These are phyloP conservation scores for Triticum urartu DNA, from an alignment of 176 grass and related monocot species.

Conservation along the genomic window DNA sequence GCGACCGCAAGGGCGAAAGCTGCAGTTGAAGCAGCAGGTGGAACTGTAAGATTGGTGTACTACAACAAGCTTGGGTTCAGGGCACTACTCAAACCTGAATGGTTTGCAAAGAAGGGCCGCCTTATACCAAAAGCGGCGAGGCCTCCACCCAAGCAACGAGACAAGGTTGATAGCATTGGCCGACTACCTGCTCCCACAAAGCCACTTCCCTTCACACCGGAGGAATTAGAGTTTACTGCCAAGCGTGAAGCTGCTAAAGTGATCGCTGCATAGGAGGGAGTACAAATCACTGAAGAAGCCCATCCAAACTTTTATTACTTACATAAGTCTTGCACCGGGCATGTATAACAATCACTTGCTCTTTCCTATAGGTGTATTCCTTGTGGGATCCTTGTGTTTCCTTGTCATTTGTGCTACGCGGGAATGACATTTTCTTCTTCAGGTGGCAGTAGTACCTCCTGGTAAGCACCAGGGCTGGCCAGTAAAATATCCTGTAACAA, in stretches of 20 bases:
- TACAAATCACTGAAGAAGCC: background rate
- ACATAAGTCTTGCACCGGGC: background rate
- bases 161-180: conserved; percentile 79
- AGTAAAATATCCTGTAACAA: background rate
- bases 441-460: background rate
- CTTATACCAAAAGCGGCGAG: conserved; percentile 73
- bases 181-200: conserved; percentile 79
- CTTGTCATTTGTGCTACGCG: background rate
- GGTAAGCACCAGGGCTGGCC: background rate
- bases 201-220: conserved; percentile 64
- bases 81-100: conserved; percentile 84
- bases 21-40: conserved; percentile 78
- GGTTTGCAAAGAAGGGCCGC: conserved; percentile 94
- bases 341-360: conserved; percentile 11
- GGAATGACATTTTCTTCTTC: background rate
- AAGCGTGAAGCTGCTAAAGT: conserved; percentile 39
- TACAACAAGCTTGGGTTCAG: conserved; percentile 90
- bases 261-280: background rate
- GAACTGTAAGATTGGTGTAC: conserved; percentile 80
- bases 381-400: background rate
- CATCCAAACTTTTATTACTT: background rate
- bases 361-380: background rate
- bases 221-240: conserved; percentile 52
- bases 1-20: conserved; percentile 78
- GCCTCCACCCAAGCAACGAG: conserved; percentile 83